Conservation (phyloP, 1,139 yeast genomes). For the Yamadazyma diddensiae region DNA sequence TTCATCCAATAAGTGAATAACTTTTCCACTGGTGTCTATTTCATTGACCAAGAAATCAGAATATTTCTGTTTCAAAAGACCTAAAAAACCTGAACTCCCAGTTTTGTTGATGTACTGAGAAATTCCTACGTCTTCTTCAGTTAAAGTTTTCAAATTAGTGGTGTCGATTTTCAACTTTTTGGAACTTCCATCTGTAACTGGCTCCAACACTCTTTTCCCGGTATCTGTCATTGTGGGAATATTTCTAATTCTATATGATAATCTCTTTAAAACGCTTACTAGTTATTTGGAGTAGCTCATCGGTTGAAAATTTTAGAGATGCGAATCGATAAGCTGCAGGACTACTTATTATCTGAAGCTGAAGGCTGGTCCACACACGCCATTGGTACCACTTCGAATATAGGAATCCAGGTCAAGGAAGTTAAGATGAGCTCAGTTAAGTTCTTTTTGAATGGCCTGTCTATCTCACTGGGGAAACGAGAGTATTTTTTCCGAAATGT, state of each 20-base stretch:
- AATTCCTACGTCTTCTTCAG: conserved; percentile 83
- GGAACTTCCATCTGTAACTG: not conserved
- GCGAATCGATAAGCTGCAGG: not conserved
- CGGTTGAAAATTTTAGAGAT: conserved; percentile 4
- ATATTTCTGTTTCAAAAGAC: conserved; percentile 81
- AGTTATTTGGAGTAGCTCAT: conserved; percentile 8
- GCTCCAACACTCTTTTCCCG: conserved; percentile 7
- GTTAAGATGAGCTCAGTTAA: too few relatives aligned
- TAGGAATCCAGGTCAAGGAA: too few relatives aligned
- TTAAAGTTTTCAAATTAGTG: conserved; percentile 19
- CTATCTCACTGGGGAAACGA: too few relatives aligned
- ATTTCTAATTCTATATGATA: conserved; percentile 2
- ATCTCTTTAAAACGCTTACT: conserved; percentile 5
- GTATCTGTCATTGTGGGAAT: conserved; percentile 2
- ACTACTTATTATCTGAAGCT: too few relatives aligned
- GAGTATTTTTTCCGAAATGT: too few relatives aligned
- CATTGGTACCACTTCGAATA: too few relatives aligned
- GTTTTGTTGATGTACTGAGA: conserved; percentile 55
- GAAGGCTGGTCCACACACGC: too few relatives aligned
- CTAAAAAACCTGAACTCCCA: conserved; percentile 63
- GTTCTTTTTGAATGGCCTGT: too few relatives aligned
- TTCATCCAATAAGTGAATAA: conserved; percentile 70
- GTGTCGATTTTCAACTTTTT: conserved; percentile 12
- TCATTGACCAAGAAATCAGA: conserved; percentile 96
- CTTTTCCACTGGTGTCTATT: conserved; percentile 63